Percentiles rank a stretch among this genome's conserved stretches.
These are phyloP conservation scores for Prunus persica DNA, from an alignment of 306 rosid species.

Conservation along the genomic window Prunus_persica_NCBIv2 NC_034016.1:20266501-20267000, in stretches of 20 bases:
- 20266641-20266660: constrained; percentile 35
- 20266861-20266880: constrained; percentile 24
- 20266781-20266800: constrained; percentile 38
- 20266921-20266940: constrained; percentile 39
- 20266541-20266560: constrained; percentile 35
- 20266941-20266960: constrained; percentile 87
- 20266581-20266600: constrained; percentile 32
- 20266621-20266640: constrained; percentile 39
- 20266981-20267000: constrained; percentile 77
- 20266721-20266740: constrained; percentile 67
- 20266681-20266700: constrained; percentile 43
- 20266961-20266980: constrained; percentile 29
- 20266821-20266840: constrained; percentile 56
- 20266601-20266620: constrained; percentile 25
- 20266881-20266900: constrained; percentile 82
- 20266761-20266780: constrained; percentile 42
- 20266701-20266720: constrained; percentile 64
- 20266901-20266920: constrained; percentile 61
- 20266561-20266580: constrained; percentile 6
- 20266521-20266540: constrained; percentile 78
- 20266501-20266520: constrained; percentile 25
- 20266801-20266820: constrained; percentile 36
- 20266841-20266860: constrained; percentile 48
- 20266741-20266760: constrained; percentile 61
- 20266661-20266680: constrained; percentile 33